A percentile compares a stretch with the other conserved stretches of the same genome.
These are phyloP conservation scores for Russula earlei DNA, from an alignment of 768 basidiomycete genomes.

Conservation along the genomic window DNA sequence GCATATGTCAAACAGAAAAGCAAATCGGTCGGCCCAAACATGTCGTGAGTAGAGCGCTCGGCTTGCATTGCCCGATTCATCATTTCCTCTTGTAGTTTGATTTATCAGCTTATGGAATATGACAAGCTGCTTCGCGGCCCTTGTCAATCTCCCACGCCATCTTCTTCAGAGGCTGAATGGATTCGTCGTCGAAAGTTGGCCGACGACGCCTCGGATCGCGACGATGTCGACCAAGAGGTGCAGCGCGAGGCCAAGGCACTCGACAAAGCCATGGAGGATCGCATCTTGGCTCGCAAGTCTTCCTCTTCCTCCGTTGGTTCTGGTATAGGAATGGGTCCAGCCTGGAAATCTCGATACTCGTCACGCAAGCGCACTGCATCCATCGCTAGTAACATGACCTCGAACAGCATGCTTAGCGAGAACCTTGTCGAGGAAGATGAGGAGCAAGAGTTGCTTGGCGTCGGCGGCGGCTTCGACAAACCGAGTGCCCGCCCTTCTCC, in stretches of 20 bases:
- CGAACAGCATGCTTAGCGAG: constrained; percentile 64
- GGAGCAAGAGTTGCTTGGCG: constrained; percentile 58
- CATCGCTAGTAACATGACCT: constrained; percentile 59
- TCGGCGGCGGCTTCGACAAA: constrained; percentile 54
- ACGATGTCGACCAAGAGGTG: constrained; percentile 48
- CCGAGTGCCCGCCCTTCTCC: constrained; percentile 27
- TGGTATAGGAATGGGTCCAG: constrained; percentile 56
- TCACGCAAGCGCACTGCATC: constrained; percentile 65
- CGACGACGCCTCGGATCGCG: constrained; percentile 45
- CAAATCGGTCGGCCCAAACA: constrained; percentile 83
- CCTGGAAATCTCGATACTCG: constrained; percentile 56
- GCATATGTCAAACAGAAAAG: constrained; percentile 84
- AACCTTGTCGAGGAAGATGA: constrained; percentile 78
- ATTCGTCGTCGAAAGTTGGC: constrained; percentile 53
- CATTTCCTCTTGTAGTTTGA: constrained; percentile 45
- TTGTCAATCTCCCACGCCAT: constrained; percentile 38
- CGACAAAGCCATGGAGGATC: constrained; percentile 83
- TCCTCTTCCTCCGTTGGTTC: constrained; percentile 58
- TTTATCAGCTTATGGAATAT: constrained; percentile 90
- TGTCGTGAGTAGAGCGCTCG: constrained; percentile 63
- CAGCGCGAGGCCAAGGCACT: constrained; percentile 75
- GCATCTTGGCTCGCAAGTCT: constrained; percentile 62
- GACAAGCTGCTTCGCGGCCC: constrained; percentile 57
- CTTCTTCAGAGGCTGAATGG: constrained; percentile 69
- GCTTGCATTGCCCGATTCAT: background rate